These are phyloP conservation scores for Yamadazyma kitorensis DNA, from an alignment of 805 yeast species.

Conservation along the genomic window DNA sequence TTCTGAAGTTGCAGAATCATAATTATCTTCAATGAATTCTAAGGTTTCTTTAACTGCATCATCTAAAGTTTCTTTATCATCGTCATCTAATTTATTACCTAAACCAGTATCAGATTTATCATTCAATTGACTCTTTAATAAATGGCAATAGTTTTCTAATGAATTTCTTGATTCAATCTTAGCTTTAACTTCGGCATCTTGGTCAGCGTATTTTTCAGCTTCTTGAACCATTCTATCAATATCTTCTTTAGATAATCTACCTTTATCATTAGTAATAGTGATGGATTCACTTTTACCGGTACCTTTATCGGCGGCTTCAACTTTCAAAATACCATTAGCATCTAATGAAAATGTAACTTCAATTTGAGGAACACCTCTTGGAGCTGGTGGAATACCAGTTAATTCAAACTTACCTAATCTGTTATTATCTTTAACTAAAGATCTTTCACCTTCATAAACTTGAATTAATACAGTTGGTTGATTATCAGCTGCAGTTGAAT, in stretches of 20 bases:
- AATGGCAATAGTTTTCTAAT: slow-evolving; percentile 44
- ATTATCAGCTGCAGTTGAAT: slow-evolving; percentile 98
- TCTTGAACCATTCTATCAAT: slow-evolving; percentile 98
- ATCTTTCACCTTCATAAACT: slow-evolving; percentile 99
- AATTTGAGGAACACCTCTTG: slow-evolving; percentile 98
- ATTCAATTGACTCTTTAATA: slow-evolving; percentile 44
- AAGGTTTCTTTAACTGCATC: slow-evolving; percentile 86
- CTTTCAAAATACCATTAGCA: slow-evolving; percentile 99
- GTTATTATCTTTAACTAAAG: slow-evolving; percentile 96
- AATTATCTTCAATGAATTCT: slow-evolving; percentile 82
- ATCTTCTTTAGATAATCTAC: slow-evolving; percentile 94
- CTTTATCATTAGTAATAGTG: slow-evolving; percentile 98
- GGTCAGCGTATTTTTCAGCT: slow-evolving; percentile 80
- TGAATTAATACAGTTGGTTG: slow-evolving; percentile 99
- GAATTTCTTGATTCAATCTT: slow-evolving; percentile 44
- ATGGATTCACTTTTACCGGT: slow-evolving; percentile 98
- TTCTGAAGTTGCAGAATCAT: slow-evolving; percentile 83
- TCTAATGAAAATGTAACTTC: slow-evolving; percentile 99
- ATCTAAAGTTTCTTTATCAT: slow-evolving; percentile 82
- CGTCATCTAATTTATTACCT: slow-evolving; percentile 80
- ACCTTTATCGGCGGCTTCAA: slow-evolving; percentile 97
- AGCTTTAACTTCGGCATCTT: slow-evolving; percentile 44
- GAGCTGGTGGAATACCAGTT: slow-evolving; percentile 96
- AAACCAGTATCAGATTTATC: slow-evolving; percentile 43
- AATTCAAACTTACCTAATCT: slow-evolving; percentile 98